Conservation (phyloP, 2,329 filamentous ascomycete genomes). For the Scedosporium boydii region DNA sequence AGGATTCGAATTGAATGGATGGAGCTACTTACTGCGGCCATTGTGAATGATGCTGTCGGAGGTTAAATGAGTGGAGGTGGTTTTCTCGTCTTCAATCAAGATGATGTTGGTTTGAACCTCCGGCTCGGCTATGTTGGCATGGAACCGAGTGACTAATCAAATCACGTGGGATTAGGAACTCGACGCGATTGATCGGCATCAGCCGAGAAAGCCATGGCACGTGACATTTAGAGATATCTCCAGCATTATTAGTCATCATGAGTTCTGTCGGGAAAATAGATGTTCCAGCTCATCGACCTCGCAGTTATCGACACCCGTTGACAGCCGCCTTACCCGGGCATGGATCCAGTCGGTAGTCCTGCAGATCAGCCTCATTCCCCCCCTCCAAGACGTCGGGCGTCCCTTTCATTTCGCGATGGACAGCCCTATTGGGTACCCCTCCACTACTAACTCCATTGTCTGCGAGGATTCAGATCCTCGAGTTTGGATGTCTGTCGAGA, state of each 20-base stretch:
- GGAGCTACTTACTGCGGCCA: constrained; percentile 7
- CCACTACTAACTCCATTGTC: background rate
- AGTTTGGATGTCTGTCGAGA: no score
- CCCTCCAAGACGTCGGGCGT: background rate
- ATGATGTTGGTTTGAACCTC: constrained; percentile 3
- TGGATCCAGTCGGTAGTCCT: background rate
- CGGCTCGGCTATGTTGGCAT: constrained; percentile 3
- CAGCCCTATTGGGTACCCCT: background rate
- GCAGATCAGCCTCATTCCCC: background rate
- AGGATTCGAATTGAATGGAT: background rate
- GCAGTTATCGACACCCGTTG: background rate
- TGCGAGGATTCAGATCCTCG: background rate
- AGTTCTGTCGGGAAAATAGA: background rate
- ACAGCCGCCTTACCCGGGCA: background rate
- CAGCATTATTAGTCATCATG: background rate
- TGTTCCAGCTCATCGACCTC: background rate
- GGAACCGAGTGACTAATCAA: constrained; percentile 3
- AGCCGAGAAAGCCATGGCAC: background rate
- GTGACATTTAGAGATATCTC: background rate
- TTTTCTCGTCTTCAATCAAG: constrained; percentile 6
- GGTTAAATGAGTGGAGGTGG: constrained; percentile 5
- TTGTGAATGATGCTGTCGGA: constrained; percentile 6
- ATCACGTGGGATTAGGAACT: background rate
- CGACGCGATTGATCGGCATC: background rate
- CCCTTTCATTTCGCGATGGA: background rate